Evolutionary conservation across 768 basidiomycete genomes (phyloP), one percentile per base, ranked within the genome.

Genomic region (Russula emetica): DNA sequence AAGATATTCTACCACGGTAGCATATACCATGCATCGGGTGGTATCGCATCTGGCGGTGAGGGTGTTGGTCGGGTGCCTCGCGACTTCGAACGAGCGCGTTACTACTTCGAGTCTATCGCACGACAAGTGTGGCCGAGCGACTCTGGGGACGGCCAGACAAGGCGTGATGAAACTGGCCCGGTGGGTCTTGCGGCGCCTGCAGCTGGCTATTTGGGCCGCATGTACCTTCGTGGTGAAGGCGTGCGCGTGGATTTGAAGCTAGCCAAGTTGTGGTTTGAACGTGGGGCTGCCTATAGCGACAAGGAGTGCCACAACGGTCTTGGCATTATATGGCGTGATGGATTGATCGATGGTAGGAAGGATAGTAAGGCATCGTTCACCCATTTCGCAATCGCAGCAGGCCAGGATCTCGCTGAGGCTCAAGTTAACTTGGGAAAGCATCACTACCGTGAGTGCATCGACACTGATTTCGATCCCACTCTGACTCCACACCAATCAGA

Each of bases 1-100:
- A 88, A 92, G 75, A 90, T 98, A 11, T 96, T 89, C 76, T 98
- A 99, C 71, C 90, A 94, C 72, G 97, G 97, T 20, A 94, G 91
- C 62, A 89, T 98, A 40, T 98, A 97, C 71, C 80, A 83, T 6
- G 78, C 84, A 11, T 74, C 80, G 16, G 93, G 93, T 3, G 95
- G 96, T 11, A 85, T 90, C 45, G 84, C 82, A 2, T 94, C 91
- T 1, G 92, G 94, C 18, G 90, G 91, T 28, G 92, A 96, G 76
- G 92, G 92, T n/a, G 93, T 94, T 30, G 93, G 92, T 9, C 85
- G 85, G n/a, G 82, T 97, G 14, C 85, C 87, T 1, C 84, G 88
- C 51, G 91, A 92, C 72, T 96, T 84, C 73, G 76, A 76, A 22
- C 79, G 83, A 32, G 94, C 97, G 8, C 80, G 83, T 28, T 79